Conservation (phyloP, 306 rosid genomes). For the Boehmeria nivea region DNA sequence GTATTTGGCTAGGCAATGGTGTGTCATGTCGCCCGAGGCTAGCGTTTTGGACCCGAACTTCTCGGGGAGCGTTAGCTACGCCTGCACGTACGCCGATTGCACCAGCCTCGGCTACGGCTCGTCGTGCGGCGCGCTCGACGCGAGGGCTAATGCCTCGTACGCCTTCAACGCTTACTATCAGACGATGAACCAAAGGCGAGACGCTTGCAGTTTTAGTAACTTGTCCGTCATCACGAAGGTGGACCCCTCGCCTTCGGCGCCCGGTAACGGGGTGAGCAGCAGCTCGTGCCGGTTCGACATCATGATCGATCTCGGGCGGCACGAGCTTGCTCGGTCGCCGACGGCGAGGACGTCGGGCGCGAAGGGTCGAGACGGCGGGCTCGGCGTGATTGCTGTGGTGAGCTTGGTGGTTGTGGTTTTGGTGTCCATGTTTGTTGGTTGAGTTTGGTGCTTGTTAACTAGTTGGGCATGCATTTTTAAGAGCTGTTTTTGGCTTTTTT, state of each 20-base stretch:
- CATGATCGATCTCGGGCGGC: constrained; percentile 70
- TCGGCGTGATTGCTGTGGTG: constrained; percentile 30
- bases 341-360: constrained; percentile 28
- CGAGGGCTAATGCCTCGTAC: constrained; percentile 63
- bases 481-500: neutral
- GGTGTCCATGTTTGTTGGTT: constrained; percentile 7
- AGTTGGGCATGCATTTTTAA: neutral
- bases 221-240: constrained; percentile 34
- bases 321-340: constrained; percentile 27
- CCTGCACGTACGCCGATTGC: constrained; percentile 83
- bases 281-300: constrained; percentile 51
- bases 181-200: constrained; percentile 59
- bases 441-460: neutral
- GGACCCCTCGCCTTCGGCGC: constrained; percentile 57
- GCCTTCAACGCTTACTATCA: constrained; percentile 84
- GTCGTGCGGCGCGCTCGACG: constrained; percentile 61
- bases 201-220: constrained; percentile 51
- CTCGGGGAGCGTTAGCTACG: constrained; percentile 39
- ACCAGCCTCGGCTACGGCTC: constrained; percentile 66
- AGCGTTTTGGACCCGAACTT: constrained; percentile 45
- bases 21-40: constrained; percentile 66
- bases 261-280: neutral
- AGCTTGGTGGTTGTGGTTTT: constrained; percentile 19
- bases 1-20: constrained; percentile 68
- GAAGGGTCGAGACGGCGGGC: constrained; percentile 4